Evolutionary conservation across 2,329 filamentous ascomycete genomes (phyloP).

Genomic region (Oidium heveae): DNA sequence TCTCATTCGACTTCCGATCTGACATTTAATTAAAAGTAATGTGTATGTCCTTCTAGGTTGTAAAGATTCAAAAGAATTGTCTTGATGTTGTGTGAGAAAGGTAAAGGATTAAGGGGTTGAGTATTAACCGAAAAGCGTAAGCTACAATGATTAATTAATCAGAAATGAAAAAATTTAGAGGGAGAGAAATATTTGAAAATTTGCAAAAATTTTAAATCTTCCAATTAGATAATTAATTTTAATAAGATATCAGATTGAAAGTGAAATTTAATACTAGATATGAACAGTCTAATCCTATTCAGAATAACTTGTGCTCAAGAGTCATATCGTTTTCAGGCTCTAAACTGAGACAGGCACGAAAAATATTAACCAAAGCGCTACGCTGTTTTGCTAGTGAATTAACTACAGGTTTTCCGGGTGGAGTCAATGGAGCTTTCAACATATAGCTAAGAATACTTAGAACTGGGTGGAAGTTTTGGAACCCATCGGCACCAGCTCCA

Average conservation of each 20-base stretch:
- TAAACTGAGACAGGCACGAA: slow-evolving; percentile 88
- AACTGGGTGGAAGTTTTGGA: slow-evolving; percentile 88
- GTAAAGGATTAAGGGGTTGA: no score
- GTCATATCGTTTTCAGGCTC: slow-evolving; percentile 99
- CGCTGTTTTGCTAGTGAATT: slow-evolving; percentile 94
- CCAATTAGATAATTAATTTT: neutral
- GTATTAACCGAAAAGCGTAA: no score
- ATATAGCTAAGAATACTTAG: slow-evolving; percentile 96
- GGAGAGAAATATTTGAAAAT: no score
- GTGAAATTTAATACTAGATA: neutral
- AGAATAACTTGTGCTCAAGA: slow-evolving; percentile 92
- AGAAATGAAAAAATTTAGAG: no score
- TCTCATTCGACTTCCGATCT: neutral
- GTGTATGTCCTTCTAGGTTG: neutral
- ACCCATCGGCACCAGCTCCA: slow-evolving; percentile 34
- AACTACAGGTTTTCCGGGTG: slow-evolving; percentile 81
- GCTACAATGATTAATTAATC: no score
- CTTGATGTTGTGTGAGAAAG: no score
- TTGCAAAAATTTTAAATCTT: no score
- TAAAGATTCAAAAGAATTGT: no score
- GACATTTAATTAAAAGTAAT: neutral
- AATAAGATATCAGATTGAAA: neutral
- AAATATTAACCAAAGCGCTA: slow-evolving; percentile 84
- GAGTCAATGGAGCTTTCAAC: slow-evolving; percentile 87
- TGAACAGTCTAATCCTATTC: slow-evolving; percentile 10